Conservation (phyloP, 129 eudicot species). For the Ambrosia artemisiifolia region DNA sequence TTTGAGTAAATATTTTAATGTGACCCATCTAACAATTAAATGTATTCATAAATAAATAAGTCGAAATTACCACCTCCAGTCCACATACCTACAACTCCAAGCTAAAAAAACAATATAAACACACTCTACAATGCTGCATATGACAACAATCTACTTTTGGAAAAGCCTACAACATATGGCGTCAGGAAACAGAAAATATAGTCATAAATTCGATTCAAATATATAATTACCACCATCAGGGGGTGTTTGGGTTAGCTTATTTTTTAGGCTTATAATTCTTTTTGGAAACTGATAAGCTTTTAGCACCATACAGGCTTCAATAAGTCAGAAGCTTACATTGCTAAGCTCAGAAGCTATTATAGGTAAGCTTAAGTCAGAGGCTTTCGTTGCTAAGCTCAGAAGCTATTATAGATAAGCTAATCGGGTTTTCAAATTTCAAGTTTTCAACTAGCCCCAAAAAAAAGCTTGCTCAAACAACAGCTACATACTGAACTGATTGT, state of each 20-base stretch:
- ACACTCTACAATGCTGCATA: background rate
- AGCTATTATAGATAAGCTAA: background rate
- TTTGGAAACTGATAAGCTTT: background rate
- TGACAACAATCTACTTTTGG: background rate
- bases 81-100: background rate
- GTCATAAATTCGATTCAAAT: background rate
- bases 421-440: background rate
- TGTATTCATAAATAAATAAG: background rate
- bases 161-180: background rate
- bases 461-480: background rate
- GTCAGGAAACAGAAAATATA: background rate
- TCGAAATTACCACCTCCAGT: background rate
- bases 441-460: background rate
- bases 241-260: background rate
- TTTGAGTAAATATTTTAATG: background rate
- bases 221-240: background rate
- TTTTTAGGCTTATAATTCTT: background rate
- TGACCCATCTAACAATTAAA: background rate
- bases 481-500: too few relatives aligned
- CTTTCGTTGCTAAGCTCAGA: background rate
- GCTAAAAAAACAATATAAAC: background rate
- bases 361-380: background rate
- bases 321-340: background rate
- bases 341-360: background rate
- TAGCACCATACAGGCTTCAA: background rate